Evolutionary conservation across 31 red algal species (phyloP), one percentile per base, ranked within the genome.

Genomic region (Asparagopsis taxiformis): DNA sequence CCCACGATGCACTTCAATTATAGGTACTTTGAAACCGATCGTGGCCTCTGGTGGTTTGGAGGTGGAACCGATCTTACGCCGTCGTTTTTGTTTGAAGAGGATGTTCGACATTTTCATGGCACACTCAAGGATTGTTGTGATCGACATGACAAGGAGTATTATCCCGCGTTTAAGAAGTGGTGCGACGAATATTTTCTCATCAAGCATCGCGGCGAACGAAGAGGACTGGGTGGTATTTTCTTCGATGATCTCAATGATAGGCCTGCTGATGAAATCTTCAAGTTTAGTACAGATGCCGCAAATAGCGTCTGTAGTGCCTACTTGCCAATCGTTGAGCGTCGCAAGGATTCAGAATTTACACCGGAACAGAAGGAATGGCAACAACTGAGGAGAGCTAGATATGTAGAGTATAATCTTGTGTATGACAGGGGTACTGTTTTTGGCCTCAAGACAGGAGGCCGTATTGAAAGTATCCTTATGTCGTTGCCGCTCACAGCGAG

Each of bases 1-100:
- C 96, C 96, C 15, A 99, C 96, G 2, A 90, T 99, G 84, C 96
- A 99, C 68, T 99, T 99, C 57, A 99, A 99, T 61, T 99, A 99
- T 74, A 80, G 96, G 51, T 99, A 99, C 80, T 99, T 99, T 79
- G 96, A 99, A 65, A 99, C 96, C 20, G 96, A 99, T 60, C 65
- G 87, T 20, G 96, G 96, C 11, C 38, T 94, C 11, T 99, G 91
- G 91, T 99, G 96, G 96, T 94, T 99, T 57, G 96, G 96, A 7
- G 96, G 96, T 11, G 96, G 96, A 10, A 99, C 96, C 25, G 96
- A 99, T 66, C 64, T 99, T 38, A 99, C 96, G 0, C 96, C 96
- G 19, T 79, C 85, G 3, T 99, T 79, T 83, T 24, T 99, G 31
- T 94, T 68, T 52, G 96, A 94, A 55, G 91, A 94, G 44, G 96